Conservation (phyloP, 257 asterid genomes). For the Jacaranda mimosifolia region DNA sequence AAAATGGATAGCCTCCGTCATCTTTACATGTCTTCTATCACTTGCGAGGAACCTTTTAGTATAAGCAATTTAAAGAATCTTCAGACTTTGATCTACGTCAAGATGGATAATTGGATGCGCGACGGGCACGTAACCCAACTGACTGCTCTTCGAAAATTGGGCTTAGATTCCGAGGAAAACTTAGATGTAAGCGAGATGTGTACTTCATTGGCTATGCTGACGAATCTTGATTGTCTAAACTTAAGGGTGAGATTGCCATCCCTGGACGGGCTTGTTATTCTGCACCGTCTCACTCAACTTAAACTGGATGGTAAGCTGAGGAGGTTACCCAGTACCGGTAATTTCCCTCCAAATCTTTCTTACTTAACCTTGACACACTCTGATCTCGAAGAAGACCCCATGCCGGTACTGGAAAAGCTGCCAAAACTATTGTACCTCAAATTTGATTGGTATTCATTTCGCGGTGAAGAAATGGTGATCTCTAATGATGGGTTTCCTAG, state of each 20-base stretch:
- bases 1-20: slow-evolving; percentile 20
- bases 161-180: background rate
- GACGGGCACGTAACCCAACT: background rate
- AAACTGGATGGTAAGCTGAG: background rate
- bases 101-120: background rate
- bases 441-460: too few relatives aligned
- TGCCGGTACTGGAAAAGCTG: too few relatives aligned
- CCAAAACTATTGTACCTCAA: too few relatives aligned
- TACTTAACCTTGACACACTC: slow-evolving; percentile 11
- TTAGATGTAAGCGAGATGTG: background rate
- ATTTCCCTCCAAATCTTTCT: slow-evolving; percentile 32
- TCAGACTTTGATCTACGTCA: slow-evolving; percentile 31
- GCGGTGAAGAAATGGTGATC: too few relatives aligned
- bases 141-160: slow-evolving; percentile 15
- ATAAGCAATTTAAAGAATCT: slow-evolving; percentile 21
- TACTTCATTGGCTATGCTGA: slow-evolving; percentile 6
- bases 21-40: slow-evolving; percentile 6
- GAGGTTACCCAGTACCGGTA: background rate
- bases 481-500: too few relatives aligned
- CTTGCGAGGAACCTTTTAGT: background rate
- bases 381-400: too few relatives aligned
- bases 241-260: background rate
- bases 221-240: slow-evolving; percentile 13
- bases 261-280: background rate
- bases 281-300: slow-evolving; percentile 1